Percentiles rank a stretch among this genome's conserved stretches.
Conservation (phyloP, 768 basidiomycete species). For the Tremella mesenterica region DNA sequence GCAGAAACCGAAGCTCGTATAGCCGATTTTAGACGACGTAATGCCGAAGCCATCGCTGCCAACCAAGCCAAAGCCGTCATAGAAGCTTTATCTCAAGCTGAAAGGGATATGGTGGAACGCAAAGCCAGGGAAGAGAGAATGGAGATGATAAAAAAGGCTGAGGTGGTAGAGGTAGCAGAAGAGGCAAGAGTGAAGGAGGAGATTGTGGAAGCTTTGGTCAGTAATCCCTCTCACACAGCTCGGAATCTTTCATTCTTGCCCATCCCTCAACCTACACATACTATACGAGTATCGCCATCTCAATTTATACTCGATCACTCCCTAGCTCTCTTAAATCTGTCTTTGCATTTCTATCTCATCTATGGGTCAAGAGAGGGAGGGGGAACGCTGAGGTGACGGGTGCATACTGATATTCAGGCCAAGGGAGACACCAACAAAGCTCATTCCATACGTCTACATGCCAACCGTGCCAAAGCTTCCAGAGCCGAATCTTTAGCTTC, state of each 20-base stretch:
- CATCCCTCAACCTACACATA: background rate
- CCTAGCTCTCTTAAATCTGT: background rate
- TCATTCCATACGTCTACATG: background rate
- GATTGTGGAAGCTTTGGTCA: slow-evolving; percentile 26
- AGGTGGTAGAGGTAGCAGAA: slow-evolving; percentile 21
- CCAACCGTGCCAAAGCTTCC: slow-evolving; percentile 9
- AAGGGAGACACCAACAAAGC: background rate
- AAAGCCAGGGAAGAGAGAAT: slow-evolving; percentile 25
- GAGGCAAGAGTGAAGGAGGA: slow-evolving; percentile 22
- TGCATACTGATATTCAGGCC: too few relatives aligned
- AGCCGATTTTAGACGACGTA: slow-evolving; percentile 65
- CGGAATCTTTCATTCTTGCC: background rate
- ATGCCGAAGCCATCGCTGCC: slow-evolving; percentile 70
- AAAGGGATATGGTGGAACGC: slow-evolving; percentile 21
- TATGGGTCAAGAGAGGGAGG: too few relatives aligned
- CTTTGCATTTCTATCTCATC: background rate
- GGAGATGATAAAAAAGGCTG: slow-evolving; percentile 30
- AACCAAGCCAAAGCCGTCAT: slow-evolving; percentile 48
- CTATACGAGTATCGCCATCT: background rate
- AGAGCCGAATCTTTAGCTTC: slow-evolving; percentile 19
- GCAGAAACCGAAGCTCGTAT: slow-evolving; percentile 75
- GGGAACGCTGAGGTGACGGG: too few relatives aligned
- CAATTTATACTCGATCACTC: too few relatives aligned
- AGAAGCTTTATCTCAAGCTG: slow-evolving; percentile 20
- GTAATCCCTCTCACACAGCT: background rate